A percentile compares a stretch with the other conserved stretches of the same genome.
Evolutionary conservation across 2,329 filamentous ascomycete genomes (phyloP).

Genomic region (Bipolaris zeicola): DNA sequence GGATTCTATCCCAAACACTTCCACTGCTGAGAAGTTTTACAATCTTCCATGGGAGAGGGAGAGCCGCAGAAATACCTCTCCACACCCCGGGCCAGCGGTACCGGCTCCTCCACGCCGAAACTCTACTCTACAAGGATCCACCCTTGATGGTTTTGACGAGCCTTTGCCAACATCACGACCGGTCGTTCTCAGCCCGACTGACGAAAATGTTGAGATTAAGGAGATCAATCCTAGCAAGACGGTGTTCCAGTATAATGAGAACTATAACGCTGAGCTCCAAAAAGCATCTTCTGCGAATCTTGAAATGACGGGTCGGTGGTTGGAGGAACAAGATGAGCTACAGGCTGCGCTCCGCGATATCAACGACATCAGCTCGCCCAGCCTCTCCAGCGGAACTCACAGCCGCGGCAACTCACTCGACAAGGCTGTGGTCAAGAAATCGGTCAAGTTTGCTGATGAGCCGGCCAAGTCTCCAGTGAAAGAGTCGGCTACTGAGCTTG

Average conservation of each 20-base stretch:
- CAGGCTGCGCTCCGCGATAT: slow-evolving; percentile 68
- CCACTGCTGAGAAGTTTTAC: slow-evolving; percentile 92
- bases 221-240: slow-evolving; percentile 69
- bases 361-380: slow-evolving; percentile 54
- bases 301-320: slow-evolving; percentile 85
- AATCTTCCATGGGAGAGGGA: slow-evolving; percentile 73
- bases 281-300: slow-evolving; percentile 73
- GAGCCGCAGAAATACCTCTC: slow-evolving; percentile 40
- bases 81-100: slow-evolving; percentile 22
- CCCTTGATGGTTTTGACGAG: slow-evolving; percentile 42
- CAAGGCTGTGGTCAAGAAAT: slow-evolving; percentile 66
- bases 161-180: slow-evolving; percentile 40
- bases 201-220: slow-evolving; percentile 53
- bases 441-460: slow-evolving; percentile 70
- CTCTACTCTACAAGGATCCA: slow-evolving; percentile 41
- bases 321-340: slow-evolving; percentile 80
- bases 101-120: slow-evolving; percentile 27
- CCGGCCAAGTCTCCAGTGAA: slow-evolving; percentile 30
- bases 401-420: slow-evolving; percentile 44
- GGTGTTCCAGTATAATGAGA: slow-evolving; percentile 72
- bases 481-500: slow-evolving; percentile 49
- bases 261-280: slow-evolving; percentile 75
- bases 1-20: slow-evolving; percentile 73
- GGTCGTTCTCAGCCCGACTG: slow-evolving; percentile 35
- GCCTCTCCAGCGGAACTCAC: slow-evolving; percentile 34